A percentile compares a stretch with the other conserved stretches of the same genome.
These are phyloP conservation scores for Theileria parva DNA, from an alignment of 169 alveolate genomes.

Conservation along the genomic window DNA sequence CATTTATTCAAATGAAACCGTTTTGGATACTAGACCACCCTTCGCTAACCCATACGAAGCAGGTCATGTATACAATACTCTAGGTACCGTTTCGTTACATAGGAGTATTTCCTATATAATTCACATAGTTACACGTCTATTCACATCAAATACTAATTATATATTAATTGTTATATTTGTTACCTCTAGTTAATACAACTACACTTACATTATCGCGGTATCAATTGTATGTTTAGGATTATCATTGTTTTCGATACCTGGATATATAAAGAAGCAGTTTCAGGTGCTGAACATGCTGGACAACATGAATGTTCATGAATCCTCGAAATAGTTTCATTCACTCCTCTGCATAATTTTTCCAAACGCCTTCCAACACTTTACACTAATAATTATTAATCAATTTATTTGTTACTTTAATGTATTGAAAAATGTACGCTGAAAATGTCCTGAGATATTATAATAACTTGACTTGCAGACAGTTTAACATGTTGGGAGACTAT, in stretches of 20 bases:
- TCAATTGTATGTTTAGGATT: conserved; percentile 17
- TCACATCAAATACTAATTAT: too few species aligned
- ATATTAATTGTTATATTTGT: too few species aligned
- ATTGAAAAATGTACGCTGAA: neutral
- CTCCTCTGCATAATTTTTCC: conserved; percentile 14
- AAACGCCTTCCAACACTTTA: neutral
- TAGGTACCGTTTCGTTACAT: conserved; percentile 26
- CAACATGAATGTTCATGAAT: conserved; percentile 24
- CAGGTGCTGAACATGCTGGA: conserved; percentile 63
- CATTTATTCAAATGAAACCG: conserved; percentile 47
- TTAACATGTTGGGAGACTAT: conserved; percentile 65
- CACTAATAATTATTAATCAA: neutral
- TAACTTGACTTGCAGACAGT: conserved; percentile 45
- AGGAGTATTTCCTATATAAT: neutral
- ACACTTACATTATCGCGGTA: too few species aligned
- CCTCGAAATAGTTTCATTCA: conserved; percentile 12
- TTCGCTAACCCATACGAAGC: conserved; percentile 58
- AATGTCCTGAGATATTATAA: conserved; percentile 28
- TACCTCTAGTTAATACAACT: too few species aligned
- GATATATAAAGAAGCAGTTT: conserved; percentile 45
- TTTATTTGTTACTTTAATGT: neutral
- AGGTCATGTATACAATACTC: conserved; percentile 61
- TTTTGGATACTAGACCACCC: conserved; percentile 34
- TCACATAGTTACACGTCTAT: too few species aligned
- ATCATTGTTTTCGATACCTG: conserved; percentile 49